These are phyloP conservation scores for Zygoascus bituminiphila DNA, from an alignment of 805 yeast genomes.

Conservation along the genomic window DNA sequence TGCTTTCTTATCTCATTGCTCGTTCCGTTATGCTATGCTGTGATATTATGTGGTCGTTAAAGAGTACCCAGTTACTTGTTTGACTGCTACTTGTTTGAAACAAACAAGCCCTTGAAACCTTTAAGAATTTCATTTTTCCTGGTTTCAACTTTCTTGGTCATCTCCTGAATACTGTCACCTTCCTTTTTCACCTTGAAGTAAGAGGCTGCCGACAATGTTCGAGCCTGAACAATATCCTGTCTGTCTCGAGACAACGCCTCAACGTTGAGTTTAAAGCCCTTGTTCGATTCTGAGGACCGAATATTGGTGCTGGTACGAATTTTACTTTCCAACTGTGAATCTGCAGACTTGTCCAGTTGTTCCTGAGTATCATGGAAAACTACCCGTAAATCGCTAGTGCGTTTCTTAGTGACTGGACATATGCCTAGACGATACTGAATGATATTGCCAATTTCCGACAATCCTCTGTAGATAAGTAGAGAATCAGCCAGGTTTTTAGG, in stretches of 20 bases:
- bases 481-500: constrained; percentile 10
- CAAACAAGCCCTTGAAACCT: constrained; percentile 5
- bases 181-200: constrained; percentile 1
- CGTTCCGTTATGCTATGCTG: no score
- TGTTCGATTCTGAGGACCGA: not conserved
- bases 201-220: not conserved
- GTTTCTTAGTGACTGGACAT: constrained; percentile 28
- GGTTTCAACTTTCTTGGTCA: not conserved
- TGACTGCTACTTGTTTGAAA: no score
- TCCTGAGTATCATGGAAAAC: constrained; percentile 21
- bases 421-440: constrained; percentile 24
- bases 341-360: not conserved
- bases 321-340: not conserved
- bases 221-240: not conserved
- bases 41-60: no score
- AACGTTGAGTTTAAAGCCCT: not conserved
- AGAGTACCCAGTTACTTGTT: no score
- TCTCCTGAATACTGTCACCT: not conserved
- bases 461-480: constrained; percentile 2
- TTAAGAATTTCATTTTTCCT: not conserved
- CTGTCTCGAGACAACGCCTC: not conserved
- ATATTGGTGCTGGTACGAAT: not conserved
- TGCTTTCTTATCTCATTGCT: no score
- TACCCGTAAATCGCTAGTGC: constrained; percentile 20
- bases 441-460: constrained; percentile 18